A percentile compares a stretch with the other conserved stretches of the same genome.
phyloP scores from a whole-genome alignment of 116 monocot species.

The Phalaenopsis hybrid region DNA sequence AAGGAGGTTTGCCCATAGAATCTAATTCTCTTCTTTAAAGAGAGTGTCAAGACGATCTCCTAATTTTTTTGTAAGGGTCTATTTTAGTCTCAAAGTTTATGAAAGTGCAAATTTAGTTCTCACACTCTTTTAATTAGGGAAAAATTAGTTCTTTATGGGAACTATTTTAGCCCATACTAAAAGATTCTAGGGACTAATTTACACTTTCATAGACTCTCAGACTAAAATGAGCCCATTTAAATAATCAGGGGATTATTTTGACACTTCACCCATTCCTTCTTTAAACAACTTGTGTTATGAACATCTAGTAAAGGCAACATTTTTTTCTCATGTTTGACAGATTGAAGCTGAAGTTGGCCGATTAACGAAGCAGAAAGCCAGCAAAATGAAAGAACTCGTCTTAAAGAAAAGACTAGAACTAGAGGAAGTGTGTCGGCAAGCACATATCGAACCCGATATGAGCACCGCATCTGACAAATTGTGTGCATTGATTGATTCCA shows the following conservation, averaged over 20 bases:
- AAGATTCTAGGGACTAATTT: too few relatives aligned
- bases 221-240: too few relatives aligned
- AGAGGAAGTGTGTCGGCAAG: slow-evolving; percentile 57
- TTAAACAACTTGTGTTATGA: background rate
- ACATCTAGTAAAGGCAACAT: background rate
- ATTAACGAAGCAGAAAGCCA: slow-evolving; percentile 53
- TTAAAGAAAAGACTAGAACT: slow-evolving; percentile 54
- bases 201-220: too few relatives aligned
- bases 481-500: slow-evolving; percentile 60
- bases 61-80: too few relatives aligned
- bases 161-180: too few relatives aligned
- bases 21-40: background rate
- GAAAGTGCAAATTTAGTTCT: too few relatives aligned
- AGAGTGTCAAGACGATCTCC: too few relatives aligned
- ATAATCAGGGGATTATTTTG: too few relatives aligned
- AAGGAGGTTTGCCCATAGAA: slow-evolving; percentile 29
- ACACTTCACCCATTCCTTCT: background rate
- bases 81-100: too few relatives aligned
- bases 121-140: too few relatives aligned
- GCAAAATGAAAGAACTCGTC: slow-evolving; percentile 81
- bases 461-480: slow-evolving; percentile 56
- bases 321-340: slow-evolving; percentile 25
- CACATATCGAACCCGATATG: slow-evolving; percentile 65
- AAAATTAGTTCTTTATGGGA: too few relatives aligned
- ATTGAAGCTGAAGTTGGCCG: slow-evolving; percentile 51